Percentiles rank a stretch among this genome's conserved stretches.
Evolutionary conservation across 257 asterid genomes (phyloP).

Genomic region (Voacanga thouarsii): DNA sequence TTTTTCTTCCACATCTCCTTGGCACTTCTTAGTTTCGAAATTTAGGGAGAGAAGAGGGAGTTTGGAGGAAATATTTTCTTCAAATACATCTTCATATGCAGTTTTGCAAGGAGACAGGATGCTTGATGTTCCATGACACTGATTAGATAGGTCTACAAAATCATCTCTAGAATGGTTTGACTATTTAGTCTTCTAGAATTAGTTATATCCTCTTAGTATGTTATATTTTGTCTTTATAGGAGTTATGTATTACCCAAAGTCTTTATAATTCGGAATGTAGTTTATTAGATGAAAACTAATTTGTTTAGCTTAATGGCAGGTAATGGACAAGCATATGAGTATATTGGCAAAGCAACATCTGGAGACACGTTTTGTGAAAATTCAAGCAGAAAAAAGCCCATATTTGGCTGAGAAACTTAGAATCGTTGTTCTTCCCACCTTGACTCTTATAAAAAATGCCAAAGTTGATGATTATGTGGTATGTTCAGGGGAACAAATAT

Average conservation of each 20-base stretch:
- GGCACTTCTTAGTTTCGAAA: background rate
- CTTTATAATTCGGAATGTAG: background rate
- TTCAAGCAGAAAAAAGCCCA: slow-evolving; percentile 91
- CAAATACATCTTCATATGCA: background rate
- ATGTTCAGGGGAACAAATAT: slow-evolving; percentile 20
- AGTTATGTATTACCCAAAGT: background rate
- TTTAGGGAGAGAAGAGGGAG: background rate
- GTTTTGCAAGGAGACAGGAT: slow-evolving; percentile 3
- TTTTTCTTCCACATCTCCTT: background rate
- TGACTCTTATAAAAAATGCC: slow-evolving; percentile 82
- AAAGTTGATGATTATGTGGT: slow-evolving; percentile 98
- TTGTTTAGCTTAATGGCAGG: slow-evolving; percentile 46
- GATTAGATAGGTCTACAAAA: background rate
- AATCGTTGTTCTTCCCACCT: slow-evolving; percentile 87
- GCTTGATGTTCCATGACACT: background rate
- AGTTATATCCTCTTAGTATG: background rate
- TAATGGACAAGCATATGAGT: slow-evolving; percentile 84
- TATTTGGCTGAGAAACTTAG: slow-evolving; percentile 88
- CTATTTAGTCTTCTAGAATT: background rate
- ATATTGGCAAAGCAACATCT: slow-evolving; percentile 84
- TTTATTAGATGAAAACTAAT: background rate
- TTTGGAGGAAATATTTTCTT: background rate
- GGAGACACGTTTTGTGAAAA: slow-evolving; percentile 89
- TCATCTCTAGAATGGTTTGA: background rate
- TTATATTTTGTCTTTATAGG: background rate